Conservation (phyloP, 768 basidiomycete species). For the Tylopilus sp. region DNA sequence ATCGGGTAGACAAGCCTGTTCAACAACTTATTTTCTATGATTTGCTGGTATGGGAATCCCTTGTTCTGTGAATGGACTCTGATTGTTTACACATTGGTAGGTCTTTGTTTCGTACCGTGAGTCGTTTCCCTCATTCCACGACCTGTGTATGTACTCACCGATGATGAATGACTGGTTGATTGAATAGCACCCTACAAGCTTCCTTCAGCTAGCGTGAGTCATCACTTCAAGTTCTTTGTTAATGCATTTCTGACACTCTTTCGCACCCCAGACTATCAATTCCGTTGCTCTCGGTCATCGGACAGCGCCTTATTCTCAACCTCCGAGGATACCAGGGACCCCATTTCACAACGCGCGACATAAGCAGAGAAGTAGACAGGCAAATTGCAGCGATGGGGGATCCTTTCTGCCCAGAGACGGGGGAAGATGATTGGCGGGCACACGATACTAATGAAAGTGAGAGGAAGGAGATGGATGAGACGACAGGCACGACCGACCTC, state of each 20-base stretch:
- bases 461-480: neutral
- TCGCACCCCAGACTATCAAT: slow-evolving; percentile 8
- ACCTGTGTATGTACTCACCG: too few species aligned
- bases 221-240: too few species aligned
- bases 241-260: neutral
- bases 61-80: neutral
- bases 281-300: slow-evolving; percentile 10
- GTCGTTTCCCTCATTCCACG: too few species aligned
- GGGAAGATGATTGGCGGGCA: neutral
- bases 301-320: slow-evolving; percentile 21
- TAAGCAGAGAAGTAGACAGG: slow-evolving; percentile 19
- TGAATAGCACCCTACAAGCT: slow-evolving; percentile 9
- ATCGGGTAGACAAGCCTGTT: slow-evolving; percentile 5
- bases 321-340: slow-evolving; percentile 7
- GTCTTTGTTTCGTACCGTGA: slow-evolving; percentile 4
- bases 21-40: slow-evolving; percentile 3
- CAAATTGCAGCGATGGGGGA: slow-evolving; percentile 12
- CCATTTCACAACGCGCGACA: neutral
- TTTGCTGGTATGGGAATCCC: slow-evolving; percentile 10
- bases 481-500: neutral
- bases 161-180: neutral
- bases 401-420: neutral
- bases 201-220: slow-evolving; percentile 2
- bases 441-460: neutral
- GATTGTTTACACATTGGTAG: neutral